Percentiles rank a stretch among this genome's conserved stretches.
These are phyloP conservation scores for Aspergillus sp. DNA, from an alignment of 2,329 filamentous ascomycete species.

Conservation along the genomic window DNA sequence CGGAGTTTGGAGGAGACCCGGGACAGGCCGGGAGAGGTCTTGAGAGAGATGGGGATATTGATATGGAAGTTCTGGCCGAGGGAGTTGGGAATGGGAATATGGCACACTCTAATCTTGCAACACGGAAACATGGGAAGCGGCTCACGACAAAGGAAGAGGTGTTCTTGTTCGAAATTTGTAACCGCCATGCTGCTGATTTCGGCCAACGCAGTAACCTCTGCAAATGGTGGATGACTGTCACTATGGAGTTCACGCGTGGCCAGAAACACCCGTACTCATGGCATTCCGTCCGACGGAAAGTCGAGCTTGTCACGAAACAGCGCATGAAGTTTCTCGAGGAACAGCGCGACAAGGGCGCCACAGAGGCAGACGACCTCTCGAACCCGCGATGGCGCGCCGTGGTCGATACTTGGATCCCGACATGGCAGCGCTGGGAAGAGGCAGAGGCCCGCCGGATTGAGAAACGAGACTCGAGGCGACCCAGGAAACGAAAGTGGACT, in stretches of 20 bases:
- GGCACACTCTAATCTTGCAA: slow-evolving; percentile 8
- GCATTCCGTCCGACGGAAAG: slow-evolving; percentile 45
- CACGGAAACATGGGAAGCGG: slow-evolving; percentile 38
- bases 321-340: slow-evolving; percentile 41
- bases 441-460: slow-evolving; percentile 38
- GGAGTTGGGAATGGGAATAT: not conserved
- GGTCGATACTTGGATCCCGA: slow-evolving; percentile 43
- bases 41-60: not conserved
- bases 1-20: slow-evolving; percentile 15
- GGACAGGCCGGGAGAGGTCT: not conserved
- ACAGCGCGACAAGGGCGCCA: slow-evolving; percentile 28
- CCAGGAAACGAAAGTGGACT: slow-evolving; percentile 28
- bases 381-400: slow-evolving; percentile 41
- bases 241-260: slow-evolving; percentile 37
- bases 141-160: slow-evolving; percentile 43
- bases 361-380: slow-evolving; percentile 30
- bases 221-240: slow-evolving; percentile 44
- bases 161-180: slow-evolving; percentile 42
- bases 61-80: slow-evolving; percentile 6
- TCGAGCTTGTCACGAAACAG: slow-evolving; percentile 42
- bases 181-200: slow-evolving; percentile 36
- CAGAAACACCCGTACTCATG: slow-evolving; percentile 43
- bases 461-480: slow-evolving; percentile 36
- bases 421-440: slow-evolving; percentile 41
- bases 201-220: slow-evolving; percentile 43